Evolutionary conservation across 257 asterid species (phyloP).

Genomic region (Nicotiana tomentosiformis): DNA sequence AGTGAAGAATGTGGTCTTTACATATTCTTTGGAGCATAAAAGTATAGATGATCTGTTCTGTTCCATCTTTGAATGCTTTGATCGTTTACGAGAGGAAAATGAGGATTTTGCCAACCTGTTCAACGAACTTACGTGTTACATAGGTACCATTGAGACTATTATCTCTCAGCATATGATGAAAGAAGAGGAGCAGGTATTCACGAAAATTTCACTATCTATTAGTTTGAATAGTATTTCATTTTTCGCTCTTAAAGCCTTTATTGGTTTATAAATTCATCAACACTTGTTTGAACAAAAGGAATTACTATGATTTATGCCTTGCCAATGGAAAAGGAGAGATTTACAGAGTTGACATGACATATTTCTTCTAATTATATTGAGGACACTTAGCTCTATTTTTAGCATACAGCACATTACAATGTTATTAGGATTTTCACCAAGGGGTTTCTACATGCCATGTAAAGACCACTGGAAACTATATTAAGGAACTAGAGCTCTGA

Average conservation of each 20-base stretch:
- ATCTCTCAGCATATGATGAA: constrained; percentile 79
- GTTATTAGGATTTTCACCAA: not conserved
- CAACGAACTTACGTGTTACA: constrained; percentile 50
- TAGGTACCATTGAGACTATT: constrained; percentile 49
- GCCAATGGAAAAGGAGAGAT: not conserved
- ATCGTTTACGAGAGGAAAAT: constrained; percentile 38
- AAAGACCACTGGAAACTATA: not conserved
- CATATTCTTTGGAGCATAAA: constrained; percentile 64
- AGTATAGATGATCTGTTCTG: constrained; percentile 49
- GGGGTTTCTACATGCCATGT: not conserved
- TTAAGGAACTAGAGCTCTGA: not conserved
- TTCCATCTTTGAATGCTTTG: constrained; percentile 45
- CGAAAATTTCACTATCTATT: not conserved
- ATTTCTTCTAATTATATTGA: not conserved
- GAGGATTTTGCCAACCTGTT: constrained; percentile 37
- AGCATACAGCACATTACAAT: not conserved
- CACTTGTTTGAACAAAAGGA: not conserved
- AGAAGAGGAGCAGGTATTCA: constrained; percentile 80
- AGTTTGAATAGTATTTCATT: not conserved
- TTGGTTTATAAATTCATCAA: not conserved
- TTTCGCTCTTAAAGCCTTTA: not conserved
- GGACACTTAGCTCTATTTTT: not conserved
- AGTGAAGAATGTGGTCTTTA: constrained; percentile 57
- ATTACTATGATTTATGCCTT: not conserved
- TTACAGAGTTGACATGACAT: not conserved